A percentile compares a stretch with the other conserved stretches of the same genome.
These are phyloP conservation scores for Coemansia sp. DNA, from an alignment of 192 early-diverging fungal genomes.

Conservation along the genomic window DNA sequence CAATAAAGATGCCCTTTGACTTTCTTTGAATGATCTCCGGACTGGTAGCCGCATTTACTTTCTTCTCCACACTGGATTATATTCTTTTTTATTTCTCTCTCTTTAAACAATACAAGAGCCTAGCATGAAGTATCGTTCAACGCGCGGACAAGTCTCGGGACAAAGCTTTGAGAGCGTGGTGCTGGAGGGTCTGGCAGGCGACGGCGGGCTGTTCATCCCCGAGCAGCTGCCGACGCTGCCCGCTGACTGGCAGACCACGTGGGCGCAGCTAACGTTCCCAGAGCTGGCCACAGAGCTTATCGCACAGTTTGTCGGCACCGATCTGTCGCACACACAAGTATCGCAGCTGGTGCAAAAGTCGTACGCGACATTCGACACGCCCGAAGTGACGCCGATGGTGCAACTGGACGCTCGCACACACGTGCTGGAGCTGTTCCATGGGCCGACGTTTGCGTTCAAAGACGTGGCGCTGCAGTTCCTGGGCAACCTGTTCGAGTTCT, in stretches of 20 bases:
- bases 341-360: slow-evolving; percentile 64
- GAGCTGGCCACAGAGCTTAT: slow-evolving; percentile 84
- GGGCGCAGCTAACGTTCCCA: slow-evolving; percentile 72
- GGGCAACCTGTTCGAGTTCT: slow-evolving; percentile 98
- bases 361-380: slow-evolving; percentile 75
- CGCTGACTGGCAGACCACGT: slow-evolving; percentile 66
- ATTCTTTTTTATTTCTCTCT: background rate
- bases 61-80: background rate
- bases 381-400: slow-evolving; percentile 79
- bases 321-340: slow-evolving; percentile 77
- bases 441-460: slow-evolving; percentile 98
- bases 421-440: slow-evolving; percentile 92
- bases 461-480: slow-evolving; percentile 96
- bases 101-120: background rate
- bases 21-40: no score
- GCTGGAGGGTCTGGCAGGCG: slow-evolving; percentile 83
- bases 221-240: slow-evolving; percentile 73
- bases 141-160: slow-evolving; percentile 69
- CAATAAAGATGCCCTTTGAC: background rate
- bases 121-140: slow-evolving; percentile 87
- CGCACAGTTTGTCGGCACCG: slow-evolving; percentile 78
- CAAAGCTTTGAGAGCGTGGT: slow-evolving; percentile 90
- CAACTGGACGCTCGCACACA: slow-evolving; percentile 16
- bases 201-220: slow-evolving; percentile 95
- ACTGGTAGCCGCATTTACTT: background rate